Evolutionary conservation across 2,329 filamentous ascomycete species (phyloP).

Genomic region (Chaetomium olivaceum): DNA sequence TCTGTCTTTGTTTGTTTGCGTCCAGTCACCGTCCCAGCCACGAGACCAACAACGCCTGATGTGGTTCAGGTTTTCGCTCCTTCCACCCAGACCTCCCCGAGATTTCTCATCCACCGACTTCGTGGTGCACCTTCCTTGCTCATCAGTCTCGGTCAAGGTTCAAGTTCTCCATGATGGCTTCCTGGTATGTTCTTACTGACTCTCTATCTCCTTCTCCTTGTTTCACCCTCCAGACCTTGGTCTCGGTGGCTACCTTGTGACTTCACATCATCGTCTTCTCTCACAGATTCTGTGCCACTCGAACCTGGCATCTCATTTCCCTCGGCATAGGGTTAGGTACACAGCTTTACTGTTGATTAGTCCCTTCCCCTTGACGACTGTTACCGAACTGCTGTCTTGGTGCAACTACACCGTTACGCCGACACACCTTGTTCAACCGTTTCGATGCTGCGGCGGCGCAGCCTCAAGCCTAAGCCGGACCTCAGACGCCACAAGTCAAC

Average conservation of each 20-base stretch:
- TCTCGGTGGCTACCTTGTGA: not conserved
- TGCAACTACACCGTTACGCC: constrained; percentile 14
- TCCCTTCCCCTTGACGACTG: constrained; percentile 9
- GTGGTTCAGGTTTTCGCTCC: not conserved
- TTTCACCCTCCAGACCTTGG: not conserved
- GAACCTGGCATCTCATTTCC: constrained; percentile 13
- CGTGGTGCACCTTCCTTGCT: not conserved
- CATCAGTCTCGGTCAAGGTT: not conserved
- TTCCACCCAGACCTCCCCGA: not conserved
- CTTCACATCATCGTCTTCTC: not conserved
- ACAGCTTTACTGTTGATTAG: constrained; percentile 27
- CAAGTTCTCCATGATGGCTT: constrained; percentile 1
- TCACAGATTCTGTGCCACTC: constrained; percentile 12
- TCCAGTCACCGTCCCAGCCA: too few relatives aligned
- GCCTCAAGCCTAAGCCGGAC: constrained; percentile 46
- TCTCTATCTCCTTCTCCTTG: not conserved
- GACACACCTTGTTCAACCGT: constrained; percentile 4
- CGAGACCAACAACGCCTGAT: not conserved
- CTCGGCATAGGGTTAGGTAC: constrained; percentile 28
- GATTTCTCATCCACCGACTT: too few relatives aligned
- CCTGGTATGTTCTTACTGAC: not conserved
- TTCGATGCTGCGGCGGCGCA: constrained; percentile 53
- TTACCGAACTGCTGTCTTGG: constrained; percentile 11
- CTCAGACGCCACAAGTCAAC: constrained; percentile 56
- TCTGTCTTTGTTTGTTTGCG: not conserved